Base-by-base conservation (phyloP, 495 filamentous ascomycete species). In the Hyaloscypha bicolor region DNA sequence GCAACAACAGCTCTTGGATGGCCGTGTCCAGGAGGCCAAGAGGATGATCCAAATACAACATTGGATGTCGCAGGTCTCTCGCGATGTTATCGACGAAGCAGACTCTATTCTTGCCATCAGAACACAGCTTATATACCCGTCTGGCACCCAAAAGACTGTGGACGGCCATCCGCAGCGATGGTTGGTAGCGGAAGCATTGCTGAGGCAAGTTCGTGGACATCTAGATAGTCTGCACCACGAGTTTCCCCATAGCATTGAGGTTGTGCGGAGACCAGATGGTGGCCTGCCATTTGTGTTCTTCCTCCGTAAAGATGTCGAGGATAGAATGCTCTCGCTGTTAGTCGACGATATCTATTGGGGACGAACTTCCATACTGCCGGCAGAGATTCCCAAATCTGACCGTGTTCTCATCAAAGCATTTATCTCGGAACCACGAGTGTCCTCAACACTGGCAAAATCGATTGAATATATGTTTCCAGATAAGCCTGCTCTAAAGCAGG, bases 71-170 rank as follows among this genome's bases (percentile, higher is more conserved):
- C n/a, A 63, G 0, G 65, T 65, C 32, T 80, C 74, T 39, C 79
- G 84, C 9, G 86, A 88, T 71, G 74, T 88, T 0, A 70, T 88
- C 0, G 86, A 88, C 67, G 86, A 88, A 64, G 84, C 79, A 11
- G 86, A 88, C 61, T 80, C 79, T 31, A 85, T 82, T 0, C 67
- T 88, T 9, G 77, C 82, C 0, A 76, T 81, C 0, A 77, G 64
- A 35, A 82, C 80, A 0, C 81, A 83, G 63, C 73, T 83, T 0
- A 83, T 80, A 55, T 86, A 85, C 55, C 84, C 83, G 0, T 78
- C 77, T 6, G 83, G 83, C 0, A 68, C 78, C 0, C 80, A 84
- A 55, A 76, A 77, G 68, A 67, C 76, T 3, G 77, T 86, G 0
- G 83, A 86, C 69, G 82, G 83, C 4, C 73, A 83, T 62, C 82